phyloP scores from a whole-genome alignment of 2,329 filamentous ascomycete genomes.

The Hypomyces rosellus region DNA sequence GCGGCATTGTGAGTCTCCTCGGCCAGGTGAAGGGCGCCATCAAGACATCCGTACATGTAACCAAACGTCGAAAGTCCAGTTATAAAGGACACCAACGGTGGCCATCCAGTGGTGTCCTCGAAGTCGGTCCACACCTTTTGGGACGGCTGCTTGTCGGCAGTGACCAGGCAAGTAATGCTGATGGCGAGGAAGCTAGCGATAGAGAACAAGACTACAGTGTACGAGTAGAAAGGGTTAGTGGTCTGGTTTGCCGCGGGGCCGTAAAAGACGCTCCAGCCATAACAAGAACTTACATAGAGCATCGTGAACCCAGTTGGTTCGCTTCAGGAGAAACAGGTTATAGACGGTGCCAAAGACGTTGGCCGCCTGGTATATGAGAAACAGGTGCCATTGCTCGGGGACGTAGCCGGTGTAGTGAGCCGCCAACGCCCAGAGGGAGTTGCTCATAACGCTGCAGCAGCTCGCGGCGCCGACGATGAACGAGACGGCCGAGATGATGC shows the following conservation, averaged over 20 bases:
- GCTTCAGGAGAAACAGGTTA: conserved; percentile 9
- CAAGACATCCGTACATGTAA: conserved; percentile 31
- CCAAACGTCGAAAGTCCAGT: conserved; percentile 32
- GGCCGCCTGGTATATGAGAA: conserved; percentile 4
- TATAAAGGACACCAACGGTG: conserved; percentile 28
- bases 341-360: background rate
- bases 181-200: background rate
- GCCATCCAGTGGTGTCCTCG: conserved; percentile 23
- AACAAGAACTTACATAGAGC: conserved; percentile 4
- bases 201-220: conserved; percentile 4
- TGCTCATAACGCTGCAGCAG: background rate
- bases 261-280: too few species aligned
- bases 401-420: conserved; percentile 3
- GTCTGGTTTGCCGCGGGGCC: too few species aligned
- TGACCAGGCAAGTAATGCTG: conserved; percentile 3
- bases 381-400: conserved; percentile 2
- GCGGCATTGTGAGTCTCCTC: conserved; percentile 29
- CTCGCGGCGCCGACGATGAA: conserved; percentile 5
- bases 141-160: conserved; percentile 5
- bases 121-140: conserved; percentile 24
- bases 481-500: background rate
- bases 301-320: conserved; percentile 7
- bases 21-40: conserved; percentile 31
- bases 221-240: too few species aligned
- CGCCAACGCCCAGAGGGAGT: background rate